Conservation (phyloP, 257 asterid species). For the Jaltomata sinuosa region DNA sequence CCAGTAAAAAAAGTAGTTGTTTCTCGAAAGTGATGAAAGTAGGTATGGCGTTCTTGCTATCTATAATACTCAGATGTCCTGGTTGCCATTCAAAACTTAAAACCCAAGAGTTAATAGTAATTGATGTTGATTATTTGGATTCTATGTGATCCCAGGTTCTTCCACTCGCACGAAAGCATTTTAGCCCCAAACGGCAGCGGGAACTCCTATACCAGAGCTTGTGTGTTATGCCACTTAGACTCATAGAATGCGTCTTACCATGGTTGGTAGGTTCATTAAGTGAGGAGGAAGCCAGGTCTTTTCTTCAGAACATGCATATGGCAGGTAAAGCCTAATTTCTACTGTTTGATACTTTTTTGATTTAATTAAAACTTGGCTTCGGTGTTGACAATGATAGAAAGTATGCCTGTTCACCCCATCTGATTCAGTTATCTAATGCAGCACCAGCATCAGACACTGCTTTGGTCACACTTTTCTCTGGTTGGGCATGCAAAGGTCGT, state of each 20-base stretch:
- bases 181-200: conserved; percentile 73
- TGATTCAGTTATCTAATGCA: conserved; percentile 29
- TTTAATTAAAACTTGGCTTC: background rate
- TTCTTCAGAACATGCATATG: conserved; percentile 76
- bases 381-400: background rate
- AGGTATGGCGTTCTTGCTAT: background rate
- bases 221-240: conserved; percentile 95
- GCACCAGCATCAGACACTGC: conserved; percentile 92
- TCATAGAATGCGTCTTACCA: conserved; percentile 88
- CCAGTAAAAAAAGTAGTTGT: background rate
- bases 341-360: conserved; percentile 1
- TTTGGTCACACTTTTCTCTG: conserved; percentile 83
- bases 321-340: conserved; percentile 50
- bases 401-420: conserved; percentile 9
- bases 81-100: background rate
- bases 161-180: conserved; percentile 80
- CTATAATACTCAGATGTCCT: background rate
- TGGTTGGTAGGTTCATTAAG: conserved; percentile 86
- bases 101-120: background rate
- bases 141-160: conserved; percentile 50
- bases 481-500: conserved; percentile 97
- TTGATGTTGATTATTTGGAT: background rate
- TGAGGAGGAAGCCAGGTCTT: conserved; percentile 76
- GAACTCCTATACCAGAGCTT: conserved; percentile 80
- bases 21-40: conserved; percentile 8